Evolutionary conservation across 805 yeast genomes (phyloP).

Genomic region (Candida maltosa): DNA sequence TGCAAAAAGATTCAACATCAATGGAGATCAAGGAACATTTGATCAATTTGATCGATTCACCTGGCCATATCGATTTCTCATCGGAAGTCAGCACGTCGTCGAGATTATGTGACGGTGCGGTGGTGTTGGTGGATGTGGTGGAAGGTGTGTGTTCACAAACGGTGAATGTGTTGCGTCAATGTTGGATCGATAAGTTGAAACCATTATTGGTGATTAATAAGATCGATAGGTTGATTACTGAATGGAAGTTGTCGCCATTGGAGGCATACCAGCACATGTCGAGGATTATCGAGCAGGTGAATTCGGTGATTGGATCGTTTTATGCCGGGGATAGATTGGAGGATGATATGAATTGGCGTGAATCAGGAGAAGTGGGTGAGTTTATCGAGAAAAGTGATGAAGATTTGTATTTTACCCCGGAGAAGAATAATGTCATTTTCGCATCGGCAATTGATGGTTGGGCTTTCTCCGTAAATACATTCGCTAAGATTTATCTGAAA

Average conservation of each 20-base stretch:
- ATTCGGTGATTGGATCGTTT: conserved; percentile 90
- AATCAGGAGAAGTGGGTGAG: conserved; percentile 53
- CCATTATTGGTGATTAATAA: conserved; percentile 89
- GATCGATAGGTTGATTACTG: conserved; percentile 80
- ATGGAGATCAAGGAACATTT: conserved; percentile 66
- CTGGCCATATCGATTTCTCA: conserved; percentile 98
- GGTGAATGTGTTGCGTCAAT: conserved; percentile 87
- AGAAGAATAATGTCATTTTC: conserved; percentile 82
- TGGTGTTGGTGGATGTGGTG: conserved; percentile 91
- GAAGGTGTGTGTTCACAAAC: conserved; percentile 99
- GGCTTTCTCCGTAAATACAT: conserved; percentile 91
- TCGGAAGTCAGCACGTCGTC: conserved; percentile 96
- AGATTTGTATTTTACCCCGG: conserved; percentile 84
- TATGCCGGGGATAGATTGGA: conserved; percentile 91
- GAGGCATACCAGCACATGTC: conserved; percentile 84
- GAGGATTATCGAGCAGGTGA: conserved; percentile 85
- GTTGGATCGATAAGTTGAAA: conserved; percentile 89
- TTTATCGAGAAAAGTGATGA: conserved; percentile 75
- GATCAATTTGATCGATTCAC: conserved; percentile 92
- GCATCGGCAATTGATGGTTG: conserved; percentile 94
- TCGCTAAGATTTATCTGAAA: conserved; percentile 80
- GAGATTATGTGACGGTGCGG: conserved; percentile 93
- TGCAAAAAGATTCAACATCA: conserved; percentile 29
- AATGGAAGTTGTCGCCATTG: conserved; percentile 72
- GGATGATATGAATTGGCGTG: conserved; percentile 77